Percentiles rank a stretch among this genome's conserved stretches.
phyloP scores from a whole-genome alignment of 2,329 filamentous ascomycete species.

The Fonsecaea multimorphosa region DNA sequence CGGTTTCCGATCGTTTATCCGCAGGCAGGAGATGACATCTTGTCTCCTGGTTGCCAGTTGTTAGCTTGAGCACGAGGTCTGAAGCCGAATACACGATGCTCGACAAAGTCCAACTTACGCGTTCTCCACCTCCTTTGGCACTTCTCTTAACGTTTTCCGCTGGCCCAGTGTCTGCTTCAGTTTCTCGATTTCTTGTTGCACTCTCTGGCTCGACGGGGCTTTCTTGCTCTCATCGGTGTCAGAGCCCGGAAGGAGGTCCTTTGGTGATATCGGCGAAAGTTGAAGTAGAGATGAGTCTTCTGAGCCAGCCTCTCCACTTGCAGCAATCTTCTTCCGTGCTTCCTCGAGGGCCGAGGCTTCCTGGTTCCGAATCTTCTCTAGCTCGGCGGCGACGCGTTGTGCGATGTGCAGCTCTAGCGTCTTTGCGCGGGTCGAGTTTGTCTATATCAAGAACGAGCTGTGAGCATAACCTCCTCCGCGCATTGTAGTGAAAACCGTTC shows the following conservation, averaged over 20 bases:
- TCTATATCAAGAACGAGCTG: slow-evolving; percentile 60
- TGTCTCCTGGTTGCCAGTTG: slow-evolving; percentile 55
- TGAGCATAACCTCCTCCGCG: slow-evolving; percentile 16
- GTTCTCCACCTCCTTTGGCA: slow-evolving; percentile 74
- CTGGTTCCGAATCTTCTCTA: slow-evolving; percentile 75
- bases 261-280: slow-evolving; percentile 52
- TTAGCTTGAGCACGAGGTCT: slow-evolving; percentile 5
- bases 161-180: slow-evolving; percentile 59
- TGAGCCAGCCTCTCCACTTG: slow-evolving; percentile 25
- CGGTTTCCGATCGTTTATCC: slow-evolving; percentile 82
- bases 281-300: slow-evolving; percentile 29
- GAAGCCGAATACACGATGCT: background rate
- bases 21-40: slow-evolving; percentile 79
- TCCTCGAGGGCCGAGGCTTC: slow-evolving; percentile 72
- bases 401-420: slow-evolving; percentile 87
- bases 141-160: slow-evolving; percentile 64
- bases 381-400: slow-evolving; percentile 81
- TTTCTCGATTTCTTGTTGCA: slow-evolving; percentile 64
- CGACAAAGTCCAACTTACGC: slow-evolving; percentile 53
- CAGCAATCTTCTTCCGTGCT: slow-evolving; percentile 66
- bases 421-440: slow-evolving; percentile 83
- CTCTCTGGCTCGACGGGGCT: slow-evolving; percentile 48
- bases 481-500: background rate
- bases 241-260: slow-evolving; percentile 31
- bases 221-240: slow-evolving; percentile 33